Evolutionary conservation across 208 protist species (phyloP).

Genomic region (Lotmaria passim): DNA sequence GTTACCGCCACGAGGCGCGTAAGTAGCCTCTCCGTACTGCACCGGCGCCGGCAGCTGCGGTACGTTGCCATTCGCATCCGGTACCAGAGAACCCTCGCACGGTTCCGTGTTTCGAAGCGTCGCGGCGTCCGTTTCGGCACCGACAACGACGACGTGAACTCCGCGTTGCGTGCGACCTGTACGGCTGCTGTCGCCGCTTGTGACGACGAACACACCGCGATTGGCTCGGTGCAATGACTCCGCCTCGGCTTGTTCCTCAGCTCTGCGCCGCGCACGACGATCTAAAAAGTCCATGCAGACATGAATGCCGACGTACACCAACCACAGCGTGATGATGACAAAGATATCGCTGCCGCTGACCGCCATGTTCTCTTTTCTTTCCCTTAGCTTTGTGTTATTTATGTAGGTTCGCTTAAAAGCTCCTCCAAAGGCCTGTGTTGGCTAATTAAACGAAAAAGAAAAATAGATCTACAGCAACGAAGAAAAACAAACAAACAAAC

Average conservation of each 20-base stretch:
- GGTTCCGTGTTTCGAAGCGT: not conserved
- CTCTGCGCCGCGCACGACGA: not conserved
- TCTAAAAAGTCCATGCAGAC: slow-evolving; percentile 13
- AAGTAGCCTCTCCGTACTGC: slow-evolving; percentile 15
- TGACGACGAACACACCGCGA: not conserved
- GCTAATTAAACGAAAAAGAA: not conserved
- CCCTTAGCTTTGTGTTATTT: too few relatives aligned
- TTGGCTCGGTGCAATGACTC: not conserved
- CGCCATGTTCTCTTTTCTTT: not conserved
- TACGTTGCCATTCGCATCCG: slow-evolving; percentile 8
- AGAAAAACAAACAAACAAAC: too few relatives aligned
- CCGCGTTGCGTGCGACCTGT: not conserved
- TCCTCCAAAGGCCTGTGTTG: too few relatives aligned
- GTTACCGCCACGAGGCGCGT: not conserved
- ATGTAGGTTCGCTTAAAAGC: too few relatives aligned
- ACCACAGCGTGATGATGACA: slow-evolving; percentile 13
- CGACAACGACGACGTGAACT: slow-evolving; percentile 7
- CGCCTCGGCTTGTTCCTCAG: not conserved
- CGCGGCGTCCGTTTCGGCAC: not conserved
- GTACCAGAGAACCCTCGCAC: slow-evolving; percentile 15
- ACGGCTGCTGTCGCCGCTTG: not conserved
- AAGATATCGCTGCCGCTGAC: slow-evolving; percentile 1
- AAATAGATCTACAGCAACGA: not conserved
- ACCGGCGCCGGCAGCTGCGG: slow-evolving; percentile 8
- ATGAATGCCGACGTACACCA: slow-evolving; percentile 13